phyloP scores from a whole-genome alignment of 768 basidiomycete species.

The Mycena metata region DNA sequence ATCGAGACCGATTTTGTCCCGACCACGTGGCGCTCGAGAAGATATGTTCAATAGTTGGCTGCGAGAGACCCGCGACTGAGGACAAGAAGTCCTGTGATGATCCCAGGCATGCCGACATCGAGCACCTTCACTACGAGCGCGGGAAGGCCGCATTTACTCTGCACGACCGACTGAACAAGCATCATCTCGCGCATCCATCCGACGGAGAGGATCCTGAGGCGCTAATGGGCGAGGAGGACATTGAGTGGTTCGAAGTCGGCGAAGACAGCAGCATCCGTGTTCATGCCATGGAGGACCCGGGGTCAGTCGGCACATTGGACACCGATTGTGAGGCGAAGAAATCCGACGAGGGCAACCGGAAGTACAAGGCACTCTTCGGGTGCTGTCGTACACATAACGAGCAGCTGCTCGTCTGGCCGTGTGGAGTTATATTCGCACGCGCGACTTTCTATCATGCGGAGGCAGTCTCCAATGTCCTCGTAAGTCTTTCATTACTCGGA shows the following conservation, averaged over 20 bases:
- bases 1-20: slow-evolving; percentile 32
- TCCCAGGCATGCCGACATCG: slow-evolving; percentile 6
- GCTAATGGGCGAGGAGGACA: slow-evolving; percentile 1
- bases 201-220: not conserved
- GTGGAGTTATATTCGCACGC: slow-evolving; percentile 37
- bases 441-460: slow-evolving; percentile 40
- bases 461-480: slow-evolving; percentile 36
- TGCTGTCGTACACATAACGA: slow-evolving; percentile 40
- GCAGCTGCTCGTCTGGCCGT: slow-evolving; percentile 36
- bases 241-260: slow-evolving; percentile 13
- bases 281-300: not conserved
- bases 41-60: slow-evolving; percentile 3
- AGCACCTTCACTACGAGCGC: slow-evolving; percentile 12
- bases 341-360: slow-evolving; percentile 12
- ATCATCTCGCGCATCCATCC: slow-evolving; percentile 9
- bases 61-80: not conserved
- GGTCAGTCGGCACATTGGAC: not conserved
- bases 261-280: not conserved
- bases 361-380: slow-evolving; percentile 31
- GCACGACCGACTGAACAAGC: slow-evolving; percentile 10
- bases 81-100: slow-evolving; percentile 1
- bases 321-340: slow-evolving; percentile 25
- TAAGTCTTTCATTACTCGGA: slow-evolving; percentile 18
- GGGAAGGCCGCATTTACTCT: slow-evolving; percentile 18
- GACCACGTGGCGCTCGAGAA: slow-evolving; percentile 2